phyloP scores from a whole-genome alignment of 1,139 yeast species.

The Suhomyces choctaworum region DNA sequence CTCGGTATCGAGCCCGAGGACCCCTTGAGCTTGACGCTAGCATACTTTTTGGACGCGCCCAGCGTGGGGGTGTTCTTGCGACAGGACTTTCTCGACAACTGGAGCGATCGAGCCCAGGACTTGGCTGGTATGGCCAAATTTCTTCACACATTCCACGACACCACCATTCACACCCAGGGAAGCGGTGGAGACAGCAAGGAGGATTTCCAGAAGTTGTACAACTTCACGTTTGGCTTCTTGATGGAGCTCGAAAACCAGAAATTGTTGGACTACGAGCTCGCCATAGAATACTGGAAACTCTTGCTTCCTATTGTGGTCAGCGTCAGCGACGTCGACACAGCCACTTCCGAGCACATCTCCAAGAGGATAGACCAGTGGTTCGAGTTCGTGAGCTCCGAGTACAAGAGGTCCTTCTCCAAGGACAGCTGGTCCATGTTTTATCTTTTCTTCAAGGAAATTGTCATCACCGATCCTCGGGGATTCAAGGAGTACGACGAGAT shows the following conservation, averaged over 20 bases:
- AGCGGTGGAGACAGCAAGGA: conserved; percentile 15
- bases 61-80: conserved; percentile 60
- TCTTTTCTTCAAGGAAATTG: conserved; percentile 58
- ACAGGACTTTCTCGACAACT: conserved; percentile 52
- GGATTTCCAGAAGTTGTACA: conserved; percentile 60
- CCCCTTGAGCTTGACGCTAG: conserved; percentile 63
- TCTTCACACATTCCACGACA: conserved; percentile 36
- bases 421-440: conserved; percentile 88
- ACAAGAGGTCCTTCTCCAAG: conserved; percentile 51
- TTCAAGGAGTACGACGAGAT: conserved; percentile 65
- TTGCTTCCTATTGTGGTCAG: conserved; percentile 41
- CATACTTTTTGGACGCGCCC: conserved; percentile 66
- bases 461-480: conserved; percentile 46
- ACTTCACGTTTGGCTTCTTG: conserved; percentile 67
- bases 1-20: conserved; percentile 75
- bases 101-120: conserved; percentile 47
- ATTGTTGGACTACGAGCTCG: conserved; percentile 60
- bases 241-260: conserved; percentile 60
- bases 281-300: conserved; percentile 76
- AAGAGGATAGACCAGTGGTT: conserved; percentile 52
- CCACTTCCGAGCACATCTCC: conserved; percentile 8
- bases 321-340: not conserved
- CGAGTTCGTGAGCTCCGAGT: conserved; percentile 41
- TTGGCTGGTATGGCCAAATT: conserved; percentile 52
- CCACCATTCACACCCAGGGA: conserved; percentile 20